Evolutionary conservation across 768 basidiomycete genomes (phyloP).

Genomic region (Coprinopsis cinerea): DNA sequence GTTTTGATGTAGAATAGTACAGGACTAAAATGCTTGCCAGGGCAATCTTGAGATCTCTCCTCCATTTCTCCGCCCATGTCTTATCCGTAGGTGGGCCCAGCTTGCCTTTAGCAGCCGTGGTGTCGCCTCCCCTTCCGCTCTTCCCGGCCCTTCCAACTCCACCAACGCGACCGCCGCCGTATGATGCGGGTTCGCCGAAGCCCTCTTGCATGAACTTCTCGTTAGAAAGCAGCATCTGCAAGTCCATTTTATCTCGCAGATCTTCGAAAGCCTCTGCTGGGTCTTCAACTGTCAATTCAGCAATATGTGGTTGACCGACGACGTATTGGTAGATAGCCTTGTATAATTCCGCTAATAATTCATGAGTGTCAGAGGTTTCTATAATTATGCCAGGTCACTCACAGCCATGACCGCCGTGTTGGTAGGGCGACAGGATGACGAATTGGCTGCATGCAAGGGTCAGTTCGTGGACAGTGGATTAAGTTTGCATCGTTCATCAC

Average conservation of each 20-base stretch:
- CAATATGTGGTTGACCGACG: slow-evolving; percentile 56
- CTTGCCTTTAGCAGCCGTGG: slow-evolving; percentile 41
- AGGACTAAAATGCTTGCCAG: slow-evolving; percentile 43
- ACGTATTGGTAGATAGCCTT: slow-evolving; percentile 77
- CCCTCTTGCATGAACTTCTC: slow-evolving; percentile 67
- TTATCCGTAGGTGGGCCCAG: slow-evolving; percentile 76
- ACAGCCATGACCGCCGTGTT: slow-evolving; percentile 89
- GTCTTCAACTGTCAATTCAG: slow-evolving; percentile 96
- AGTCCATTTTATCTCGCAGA: slow-evolving; percentile 86
- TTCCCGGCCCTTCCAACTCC: slow-evolving; percentile 38
- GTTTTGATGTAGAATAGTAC: background rate
- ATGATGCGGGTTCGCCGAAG: slow-evolving; percentile 44
- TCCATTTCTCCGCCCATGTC: slow-evolving; percentile 73
- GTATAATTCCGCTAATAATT: slow-evolving; percentile 72
- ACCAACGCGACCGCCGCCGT: slow-evolving; percentile 47
- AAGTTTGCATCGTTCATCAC: slow-evolving; percentile 31
- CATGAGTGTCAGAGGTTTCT: background rate
- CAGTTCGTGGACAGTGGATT: slow-evolving; percentile 6
- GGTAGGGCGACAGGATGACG: slow-evolving; percentile 86
- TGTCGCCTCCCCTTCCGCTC: slow-evolving; percentile 27
- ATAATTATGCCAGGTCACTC: slow-evolving; percentile 23
- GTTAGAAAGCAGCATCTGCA: slow-evolving; percentile 66
- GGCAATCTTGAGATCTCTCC: slow-evolving; percentile 83
- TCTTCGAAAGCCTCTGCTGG: slow-evolving; percentile 98
- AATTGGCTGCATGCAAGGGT: slow-evolving; percentile 68